Evolutionary conservation across 164 flowering plant species (phyloP).

Genomic region (Saururus chinensis): DNA sequence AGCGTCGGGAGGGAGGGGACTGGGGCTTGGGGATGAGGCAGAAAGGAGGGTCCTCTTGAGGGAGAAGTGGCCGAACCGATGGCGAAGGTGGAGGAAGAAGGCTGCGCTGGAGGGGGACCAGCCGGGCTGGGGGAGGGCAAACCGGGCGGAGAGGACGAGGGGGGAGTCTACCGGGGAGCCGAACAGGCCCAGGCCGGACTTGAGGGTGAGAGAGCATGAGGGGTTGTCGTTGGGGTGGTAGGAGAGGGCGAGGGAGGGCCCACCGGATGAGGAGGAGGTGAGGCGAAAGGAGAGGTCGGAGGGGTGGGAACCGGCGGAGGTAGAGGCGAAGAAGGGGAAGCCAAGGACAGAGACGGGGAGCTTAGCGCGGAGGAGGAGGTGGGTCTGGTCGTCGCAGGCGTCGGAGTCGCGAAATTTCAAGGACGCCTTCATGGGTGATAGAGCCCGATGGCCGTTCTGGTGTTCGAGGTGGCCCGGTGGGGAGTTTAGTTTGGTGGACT

Average conservation of each 20-base stretch:
- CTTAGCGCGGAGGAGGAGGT: background rate
- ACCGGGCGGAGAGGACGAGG: conserved; percentile 44
- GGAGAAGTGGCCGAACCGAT: conserved; percentile 22
- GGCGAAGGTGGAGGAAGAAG: conserved; percentile 34
- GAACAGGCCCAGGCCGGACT: conserved; percentile 53
- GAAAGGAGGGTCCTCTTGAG: conserved; percentile 29
- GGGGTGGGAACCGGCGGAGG: background rate
- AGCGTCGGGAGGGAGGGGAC: conserved; percentile 12
- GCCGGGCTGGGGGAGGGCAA: conserved; percentile 33
- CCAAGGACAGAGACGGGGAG: background rate
- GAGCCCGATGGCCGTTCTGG: no score
- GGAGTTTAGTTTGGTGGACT: no score
- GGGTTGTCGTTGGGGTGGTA: background rate
- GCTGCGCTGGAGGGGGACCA: conserved; percentile 17
- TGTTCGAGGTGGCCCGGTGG: no score
- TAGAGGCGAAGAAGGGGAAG: background rate
- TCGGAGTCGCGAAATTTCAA: background rate
- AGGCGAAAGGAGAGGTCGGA: background rate
- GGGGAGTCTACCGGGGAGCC: conserved; percentile 69
- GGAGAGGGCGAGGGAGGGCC: background rate
- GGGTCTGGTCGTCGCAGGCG: background rate
- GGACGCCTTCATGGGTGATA: background rate
- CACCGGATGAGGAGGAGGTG: background rate
- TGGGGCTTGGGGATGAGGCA: conserved; percentile 10
- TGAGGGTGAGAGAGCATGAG: conserved; percentile 25